Conservation (phyloP, 345 rosid species). For the Citrus sinensis region DVS_A1.0 CM039167.1:6934001-6934500, state of each 20-base stretch:
- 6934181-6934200: background rate
- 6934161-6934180: background rate
- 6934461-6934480: constrained; percentile 16
- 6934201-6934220: background rate
- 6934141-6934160: background rate
- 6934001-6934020: background rate
- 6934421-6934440: background rate
- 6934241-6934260: background rate
- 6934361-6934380: background rate
- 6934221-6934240: background rate
- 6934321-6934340: background rate
- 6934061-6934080: background rate
- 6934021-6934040: background rate
- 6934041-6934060: background rate
- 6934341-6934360: background rate
- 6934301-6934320: background rate
- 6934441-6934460: background rate
- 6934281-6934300: constrained; percentile 1
- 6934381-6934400: too few species aligned
- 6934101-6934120: background rate
- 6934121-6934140: background rate
- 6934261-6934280: background rate
- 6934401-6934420: too few species aligned
- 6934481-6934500: constrained; percentile 31
- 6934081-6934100: background rate